These are phyloP conservation scores for Schizosaccharomyces octosporus DNA, from an alignment of 805 yeast genomes.

Conservation along the genomic window DNA sequence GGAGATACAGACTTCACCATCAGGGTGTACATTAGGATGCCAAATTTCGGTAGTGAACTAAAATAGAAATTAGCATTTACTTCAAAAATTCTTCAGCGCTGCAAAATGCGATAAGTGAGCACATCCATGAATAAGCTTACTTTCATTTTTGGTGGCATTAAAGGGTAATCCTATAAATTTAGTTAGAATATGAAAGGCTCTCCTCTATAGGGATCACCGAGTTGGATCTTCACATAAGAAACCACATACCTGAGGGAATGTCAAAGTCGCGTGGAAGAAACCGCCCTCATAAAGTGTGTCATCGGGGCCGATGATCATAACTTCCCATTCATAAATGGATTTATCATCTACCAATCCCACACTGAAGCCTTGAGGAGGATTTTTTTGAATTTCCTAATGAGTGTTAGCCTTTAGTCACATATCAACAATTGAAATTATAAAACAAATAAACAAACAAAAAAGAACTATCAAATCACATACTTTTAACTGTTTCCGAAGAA, in stretches of 20 bases:
- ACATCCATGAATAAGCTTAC: neutral
- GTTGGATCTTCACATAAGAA: neutral
- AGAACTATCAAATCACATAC: neutral
- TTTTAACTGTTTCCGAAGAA: neutral
- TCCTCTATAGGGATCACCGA: neutral
- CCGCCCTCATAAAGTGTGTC: slow-evolving; percentile 55
- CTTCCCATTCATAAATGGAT: slow-evolving; percentile 29
- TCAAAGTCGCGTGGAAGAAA: slow-evolving; percentile 38
- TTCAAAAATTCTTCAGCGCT: too few relatives aligned
- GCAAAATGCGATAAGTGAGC: neutral
- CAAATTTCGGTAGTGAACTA: slow-evolving; percentile 43
- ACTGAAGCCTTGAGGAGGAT: slow-evolving; percentile 28
- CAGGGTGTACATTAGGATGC: slow-evolving; percentile 68
- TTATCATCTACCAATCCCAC: slow-evolving; percentile 55
- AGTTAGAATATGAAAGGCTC: too few relatives aligned
- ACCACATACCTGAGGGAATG: slow-evolving; percentile 21
- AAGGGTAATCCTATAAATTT: slow-evolving; percentile 28
- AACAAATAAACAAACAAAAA: neutral
- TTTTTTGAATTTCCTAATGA: slow-evolving; percentile 1
- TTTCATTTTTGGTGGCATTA: slow-evolving; percentile 38
- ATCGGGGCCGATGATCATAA: slow-evolving; percentile 43
- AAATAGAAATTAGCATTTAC: too few relatives aligned
- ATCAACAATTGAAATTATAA: neutral
- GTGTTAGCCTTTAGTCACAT: neutral
- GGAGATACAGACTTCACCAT: slow-evolving; percentile 70